These are phyloP conservation scores for Neopestalotiopsis sp. DNA, from an alignment of 2,329 filamentous ascomycete genomes.

Conservation along the genomic window DNA sequence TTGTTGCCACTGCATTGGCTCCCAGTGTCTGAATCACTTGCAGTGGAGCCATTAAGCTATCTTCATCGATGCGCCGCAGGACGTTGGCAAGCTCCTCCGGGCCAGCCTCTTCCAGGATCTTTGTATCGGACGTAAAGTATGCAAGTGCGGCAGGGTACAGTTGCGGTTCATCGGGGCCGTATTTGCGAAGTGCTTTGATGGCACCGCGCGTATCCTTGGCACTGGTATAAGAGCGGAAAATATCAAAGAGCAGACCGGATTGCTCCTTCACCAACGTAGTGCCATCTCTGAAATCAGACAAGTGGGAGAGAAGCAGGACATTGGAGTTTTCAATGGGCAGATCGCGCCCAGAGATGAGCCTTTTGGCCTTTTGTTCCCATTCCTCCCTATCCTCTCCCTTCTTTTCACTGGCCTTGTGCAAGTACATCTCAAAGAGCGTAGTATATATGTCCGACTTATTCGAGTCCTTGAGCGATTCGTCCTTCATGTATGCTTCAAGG, in stretches of 20 bases:
- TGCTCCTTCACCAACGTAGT: conserved; percentile 94
- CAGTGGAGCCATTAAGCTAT: conserved; percentile 91
- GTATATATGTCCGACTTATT: conserved; percentile 90
- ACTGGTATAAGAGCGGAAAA: conserved; percentile 94
- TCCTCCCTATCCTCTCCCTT: conserved; percentile 71
- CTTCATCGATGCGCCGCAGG: conserved; percentile 84
- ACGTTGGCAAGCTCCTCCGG: conserved; percentile 80
- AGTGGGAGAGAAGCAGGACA: conserved; percentile 87
- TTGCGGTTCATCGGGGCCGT: conserved; percentile 88
- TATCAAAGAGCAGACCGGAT: conserved; percentile 89
- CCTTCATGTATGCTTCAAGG: conserved; percentile 83
- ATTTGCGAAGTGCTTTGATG: conserved; percentile 88
- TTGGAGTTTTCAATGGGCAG: conserved; percentile 93
- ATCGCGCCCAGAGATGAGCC: conserved; percentile 80
- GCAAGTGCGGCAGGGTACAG: conserved; percentile 91
- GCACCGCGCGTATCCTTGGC: conserved; percentile 91
- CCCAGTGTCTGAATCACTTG: conserved; percentile 93
- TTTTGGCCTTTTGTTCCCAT: conserved; percentile 92
- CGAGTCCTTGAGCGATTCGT: conserved; percentile 71
- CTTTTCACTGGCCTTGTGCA: conserved; percentile 83
- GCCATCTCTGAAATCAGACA: conserved; percentile 88
- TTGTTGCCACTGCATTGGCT: conserved; percentile 78
- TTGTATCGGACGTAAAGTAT: conserved; percentile 87
- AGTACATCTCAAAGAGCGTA: conserved; percentile 96
- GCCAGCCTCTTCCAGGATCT: conserved; percentile 84